Percentiles rank a stretch among this genome's conserved stretches.
Conservation (phyloP, 2,329 filamentous ascomycete species). For the Cytospora paraplurivora region DNA sequence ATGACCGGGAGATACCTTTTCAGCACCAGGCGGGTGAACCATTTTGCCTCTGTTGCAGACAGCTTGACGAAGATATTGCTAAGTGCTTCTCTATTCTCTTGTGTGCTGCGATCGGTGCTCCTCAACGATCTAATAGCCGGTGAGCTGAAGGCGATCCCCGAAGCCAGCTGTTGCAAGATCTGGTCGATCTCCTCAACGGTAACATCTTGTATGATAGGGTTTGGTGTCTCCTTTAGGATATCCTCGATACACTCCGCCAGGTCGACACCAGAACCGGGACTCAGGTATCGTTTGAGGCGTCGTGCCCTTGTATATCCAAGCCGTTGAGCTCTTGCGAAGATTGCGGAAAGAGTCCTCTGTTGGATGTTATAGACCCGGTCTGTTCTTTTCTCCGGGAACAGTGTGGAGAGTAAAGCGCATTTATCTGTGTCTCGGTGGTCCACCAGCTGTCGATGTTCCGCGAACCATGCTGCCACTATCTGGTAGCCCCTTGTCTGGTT, state of each 20-base stretch:
- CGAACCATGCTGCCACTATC: constrained; percentile 68
- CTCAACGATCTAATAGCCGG: constrained; percentile 53
- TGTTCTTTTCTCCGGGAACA: constrained; percentile 74
- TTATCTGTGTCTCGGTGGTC: constrained; percentile 58
- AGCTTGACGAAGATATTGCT: constrained; percentile 61
- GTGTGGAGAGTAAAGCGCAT: constrained; percentile 69
- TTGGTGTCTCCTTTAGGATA: constrained; percentile 62
- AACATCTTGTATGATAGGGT: constrained; percentile 41
- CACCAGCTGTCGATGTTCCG: constrained; percentile 59
- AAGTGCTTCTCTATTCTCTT: constrained; percentile 49
- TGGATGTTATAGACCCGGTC: constrained; percentile 79
- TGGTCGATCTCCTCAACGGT: constrained; percentile 73
- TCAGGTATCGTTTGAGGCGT: constrained; percentile 65
- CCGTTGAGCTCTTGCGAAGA: constrained; percentile 68
- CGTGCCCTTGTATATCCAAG: constrained; percentile 63
- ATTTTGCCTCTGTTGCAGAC: constrained; percentile 74
- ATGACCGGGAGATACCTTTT: constrained; percentile 72
- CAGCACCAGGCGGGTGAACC: constrained; percentile 79
- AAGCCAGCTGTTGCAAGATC: constrained; percentile 66
- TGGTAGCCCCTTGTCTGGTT: constrained; percentile 37
- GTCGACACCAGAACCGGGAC: constrained; percentile 61
- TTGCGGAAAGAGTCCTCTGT: constrained; percentile 59
- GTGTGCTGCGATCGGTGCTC: constrained; percentile 18
- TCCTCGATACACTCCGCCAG: constrained; percentile 71
- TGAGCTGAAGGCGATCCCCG: constrained; percentile 70